Conservation (phyloP, 768 basidiomycete genomes). For the Phaffia tasmanica region DNA sequence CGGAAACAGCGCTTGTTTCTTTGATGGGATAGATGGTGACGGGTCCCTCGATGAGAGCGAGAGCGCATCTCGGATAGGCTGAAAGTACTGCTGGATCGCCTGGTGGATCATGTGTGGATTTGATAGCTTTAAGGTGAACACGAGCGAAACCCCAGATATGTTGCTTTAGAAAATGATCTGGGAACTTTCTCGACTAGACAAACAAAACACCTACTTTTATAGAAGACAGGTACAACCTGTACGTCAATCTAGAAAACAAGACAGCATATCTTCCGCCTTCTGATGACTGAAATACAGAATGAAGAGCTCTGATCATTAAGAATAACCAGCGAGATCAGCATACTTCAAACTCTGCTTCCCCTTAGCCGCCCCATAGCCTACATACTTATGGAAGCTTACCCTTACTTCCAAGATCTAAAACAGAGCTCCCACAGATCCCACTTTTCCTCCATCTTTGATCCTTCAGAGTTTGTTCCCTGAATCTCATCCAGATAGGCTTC, state of each 20-base stretch:
- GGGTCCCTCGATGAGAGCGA: conserved; percentile 13
- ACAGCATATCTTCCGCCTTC: conserved; percentile 17
- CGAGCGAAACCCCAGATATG: neutral
- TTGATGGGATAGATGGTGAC: neutral
- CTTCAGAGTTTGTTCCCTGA: neutral
- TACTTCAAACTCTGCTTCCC: neutral
- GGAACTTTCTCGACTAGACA: neutral
- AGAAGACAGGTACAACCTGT: conserved; percentile 5
- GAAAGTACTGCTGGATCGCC: conserved; percentile 7
- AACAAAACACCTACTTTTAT: neutral
- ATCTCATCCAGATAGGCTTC: conserved; percentile 9
- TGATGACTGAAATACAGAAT: conserved; percentile 1
- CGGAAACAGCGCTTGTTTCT: neutral
- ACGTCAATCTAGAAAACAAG: conserved; percentile 7
- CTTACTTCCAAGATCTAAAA: neutral
- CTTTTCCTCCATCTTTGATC: conserved; percentile 2
- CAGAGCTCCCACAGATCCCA: conserved; percentile 7
- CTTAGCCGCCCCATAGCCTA: neutral
- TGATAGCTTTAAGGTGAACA: neutral
- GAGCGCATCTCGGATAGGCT: conserved; percentile 15
- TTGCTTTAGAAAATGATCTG: neutral
- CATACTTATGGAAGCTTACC: neutral
- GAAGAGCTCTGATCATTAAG: conserved; percentile 2
- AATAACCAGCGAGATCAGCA: neutral
- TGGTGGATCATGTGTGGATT: neutral